These are phyloP conservation scores for Leccinum disarticulatum DNA, from an alignment of 768 basidiomycete genomes.

Conservation along the genomic window DNA sequence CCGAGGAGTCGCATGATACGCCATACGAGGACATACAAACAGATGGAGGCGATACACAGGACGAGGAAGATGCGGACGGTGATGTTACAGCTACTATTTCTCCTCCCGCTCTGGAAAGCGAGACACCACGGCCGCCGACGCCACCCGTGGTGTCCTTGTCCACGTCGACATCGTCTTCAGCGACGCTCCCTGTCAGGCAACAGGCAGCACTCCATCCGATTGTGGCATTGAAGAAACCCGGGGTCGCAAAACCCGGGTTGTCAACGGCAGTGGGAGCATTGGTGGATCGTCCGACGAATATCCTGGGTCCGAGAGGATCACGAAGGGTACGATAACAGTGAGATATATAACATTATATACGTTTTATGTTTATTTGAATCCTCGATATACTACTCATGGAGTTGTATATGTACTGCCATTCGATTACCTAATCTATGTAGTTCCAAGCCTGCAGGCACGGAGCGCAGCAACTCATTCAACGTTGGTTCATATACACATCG, in stretches of 20 bases:
- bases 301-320: slow-evolving; percentile 33
- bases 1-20: slow-evolving; percentile 27
- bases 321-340: slow-evolving; percentile 27
- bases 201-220: slow-evolving; percentile 8
- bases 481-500: neutral
- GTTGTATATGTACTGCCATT: neutral
- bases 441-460: neutral
- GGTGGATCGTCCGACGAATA: slow-evolving; percentile 35
- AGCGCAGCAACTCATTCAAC: slow-evolving; percentile 8
- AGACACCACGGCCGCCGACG: slow-evolving; percentile 17
- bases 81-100: slow-evolving; percentile 22
- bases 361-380: slow-evolving; percentile 1
- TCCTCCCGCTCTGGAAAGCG: slow-evolving; percentile 4
- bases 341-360: slow-evolving; percentile 2
- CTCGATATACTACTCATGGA: neutral
- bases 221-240: slow-evolving; percentile 23
- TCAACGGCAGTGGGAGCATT: slow-evolving; percentile 27
- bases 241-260: slow-evolving; percentile 21
- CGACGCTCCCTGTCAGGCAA: slow-evolving; percentile 25
- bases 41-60: slow-evolving; percentile 28
- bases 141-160: slow-evolving; percentile 34
- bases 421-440: slow-evolving; percentile 25
- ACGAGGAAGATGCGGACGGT: slow-evolving; percentile 11
- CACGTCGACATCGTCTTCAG: slow-evolving; percentile 41
- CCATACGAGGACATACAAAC: slow-evolving; percentile 15